Evolutionary conservation across 768 basidiomycete species (phyloP), one percentile per base, ranked within the genome.

Genomic region (Pisolithus albus): DNA sequence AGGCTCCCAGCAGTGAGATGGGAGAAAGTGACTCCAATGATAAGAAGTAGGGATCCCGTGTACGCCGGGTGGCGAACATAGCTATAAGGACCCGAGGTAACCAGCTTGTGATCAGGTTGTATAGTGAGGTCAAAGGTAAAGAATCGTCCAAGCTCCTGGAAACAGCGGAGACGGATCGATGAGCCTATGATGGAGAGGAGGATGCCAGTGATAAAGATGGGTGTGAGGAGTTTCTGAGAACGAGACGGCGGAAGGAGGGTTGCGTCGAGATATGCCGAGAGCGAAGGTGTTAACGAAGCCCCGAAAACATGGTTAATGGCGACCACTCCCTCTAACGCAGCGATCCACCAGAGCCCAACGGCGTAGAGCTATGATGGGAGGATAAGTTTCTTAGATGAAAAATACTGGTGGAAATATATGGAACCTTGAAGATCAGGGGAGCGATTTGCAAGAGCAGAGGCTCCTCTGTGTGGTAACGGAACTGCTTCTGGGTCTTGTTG

Each of bases 111-210:
- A 24, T 67, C 62, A 2, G 78, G 77, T 51, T 75, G 76, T 40
- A 82, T 62, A 41, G 79, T 79, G 47, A 82, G 71, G 59, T 81
- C 79, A 60, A 81, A 82, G 0, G 80, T 81, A 68, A 82, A 82
- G 49, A 80, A 64, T 1, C 69, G 60, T 2, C 79, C 80, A 18
- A 82, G 75, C 19, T 75, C 71, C 51, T 63, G 68, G 73, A 78
- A 82, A 57, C 80, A 81, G 56, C 71, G 75, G 16, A 79, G 59
- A 36, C 80, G 78, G 55, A 80, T 72, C 60, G 72, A 69, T 53
- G 72, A 65, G 2, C 79, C 79, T 2, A 72, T 57, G 5, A 72
- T 56, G 49, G 74, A 72, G 19, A 72, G 64, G 41, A 75, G 44
- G 42, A 76, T 69, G 4, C 80, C 80, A 11, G 70, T 57, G 38